Evolutionary conservation across 495 filamentous ascomycete species (phyloP), one percentile per base, ranked within the genome.

Genomic region (Penicillium antarcticum): DNA sequence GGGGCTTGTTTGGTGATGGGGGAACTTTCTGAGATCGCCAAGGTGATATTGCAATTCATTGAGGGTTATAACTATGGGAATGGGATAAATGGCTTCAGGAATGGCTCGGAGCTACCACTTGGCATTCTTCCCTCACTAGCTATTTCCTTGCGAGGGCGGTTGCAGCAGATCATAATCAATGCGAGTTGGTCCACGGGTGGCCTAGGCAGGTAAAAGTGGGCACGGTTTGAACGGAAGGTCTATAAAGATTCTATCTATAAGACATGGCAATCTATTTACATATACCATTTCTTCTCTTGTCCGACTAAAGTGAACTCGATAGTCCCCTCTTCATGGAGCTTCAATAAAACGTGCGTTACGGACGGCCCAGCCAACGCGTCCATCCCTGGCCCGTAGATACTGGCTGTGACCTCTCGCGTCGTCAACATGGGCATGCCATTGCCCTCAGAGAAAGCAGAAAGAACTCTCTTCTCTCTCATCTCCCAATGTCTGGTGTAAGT

Each of bases 241-340:
- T 29, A 29, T 10, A 29, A 7, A 10, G 7, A 29, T 29, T 29
- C 26, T 29, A 29, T n/a, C n/a, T 29, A 9, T 29, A 29, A 29
- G 26, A 0, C 5, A 29, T 29, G 26, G 19, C 17, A 19, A 10
- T 19, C 31, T 38, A 49, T 13, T 45, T n/a, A 48, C 34, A 49
- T 36, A 63, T 71, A 80, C 76, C 77, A 80, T 51, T 65, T 66
- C 56, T 70, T 75, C 45, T 64, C 53, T 4, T 71, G 67, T 2
- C 55, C 57, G 32, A 58, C 42, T 11, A 75, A 42, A 53, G 71
- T 62, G 57, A 80, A 80, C 3, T 60, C 76, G 16, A 82, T 72
- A 35, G 69, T 74, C 1, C 71, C 60, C 49, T 82, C 78, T 16
- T 70, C 74, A 4, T 73, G 69, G 46, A 82, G 54, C 58, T 80